Evolutionary conservation across 2,329 filamentous ascomycete species (phyloP), one percentile per base, ranked within the genome.

Genomic region (Penicillium sp.): DNA sequence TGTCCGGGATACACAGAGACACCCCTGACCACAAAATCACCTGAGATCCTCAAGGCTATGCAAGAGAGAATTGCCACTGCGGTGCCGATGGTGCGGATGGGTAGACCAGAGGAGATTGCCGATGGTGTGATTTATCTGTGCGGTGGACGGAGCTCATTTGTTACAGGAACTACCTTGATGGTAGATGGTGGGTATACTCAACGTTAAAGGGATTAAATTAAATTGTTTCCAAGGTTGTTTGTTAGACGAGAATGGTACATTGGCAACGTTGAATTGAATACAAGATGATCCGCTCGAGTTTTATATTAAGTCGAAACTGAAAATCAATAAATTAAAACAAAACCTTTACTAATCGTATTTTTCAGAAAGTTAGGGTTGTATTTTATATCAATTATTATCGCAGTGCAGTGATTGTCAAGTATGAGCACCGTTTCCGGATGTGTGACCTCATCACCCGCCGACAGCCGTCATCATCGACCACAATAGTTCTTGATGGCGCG

Each of bases 1-100:
- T 95, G 91, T 72, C 92, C 92, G 0, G 92, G 91, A 2, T 78
- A 96, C 48, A 92, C 94, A 63, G 90, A 96, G 79, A 96, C 92
- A 21, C 91, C 68, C 0, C 64, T 71, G 58, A 71, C 67, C 11
- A 62, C 60, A 16, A 66, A 67, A 51, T 62, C 61, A 10, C 59
- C 61, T 9, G 48, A 60, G 37, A 62, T 64, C 0, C 19, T 69
- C 5, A 58, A 69, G 29, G 70, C 66, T 0, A 73, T 71, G 48
- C 45, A 62, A 21, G 63, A 68, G 50, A 54, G 54, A 21, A 51
- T 62, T 18, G 48, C 40, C 4, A 59, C 50, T 16, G 55, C 55
- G 6, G 60, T 60, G 34, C 55, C 60, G 7, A 62, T 62, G 55
- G 58, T 55, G 34, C 48, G 58, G 2, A 62, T 62, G 58, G 60